Conservation (phyloP, 192 early-diverging fungal species). For the Piromyces sp. region DNA sequence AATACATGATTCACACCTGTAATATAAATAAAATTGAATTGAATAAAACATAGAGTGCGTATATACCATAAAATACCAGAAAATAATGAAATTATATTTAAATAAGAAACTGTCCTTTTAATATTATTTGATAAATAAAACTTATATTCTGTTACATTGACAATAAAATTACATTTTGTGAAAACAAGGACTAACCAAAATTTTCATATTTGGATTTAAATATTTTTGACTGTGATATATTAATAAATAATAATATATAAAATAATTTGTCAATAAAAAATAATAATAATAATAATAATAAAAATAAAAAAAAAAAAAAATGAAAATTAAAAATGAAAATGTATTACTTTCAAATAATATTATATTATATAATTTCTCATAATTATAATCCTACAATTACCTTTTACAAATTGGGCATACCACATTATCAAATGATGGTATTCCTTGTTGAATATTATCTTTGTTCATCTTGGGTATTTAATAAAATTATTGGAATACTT, state of each 20-base stretch:
- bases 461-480: background rate
- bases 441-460: background rate
- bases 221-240: constrained; percentile 26
- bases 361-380: too few species aligned
- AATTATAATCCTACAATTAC: background rate
- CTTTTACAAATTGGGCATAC: background rate
- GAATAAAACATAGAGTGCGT: too few species aligned
- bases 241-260: background rate
- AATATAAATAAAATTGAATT: too few species aligned
- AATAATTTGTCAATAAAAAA: too few species aligned
- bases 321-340: too few species aligned
- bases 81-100: too few species aligned
- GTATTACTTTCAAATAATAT: too few species aligned
- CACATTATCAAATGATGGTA: background rate
- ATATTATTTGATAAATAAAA: too few species aligned
- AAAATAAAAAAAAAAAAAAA: too few species aligned
- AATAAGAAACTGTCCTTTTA: too few species aligned
- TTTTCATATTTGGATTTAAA: constrained; percentile 66
- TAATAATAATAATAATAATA: background rate
- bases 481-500: background rate
- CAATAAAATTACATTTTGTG: constrained; percentile 59
- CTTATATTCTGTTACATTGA: too few species aligned
- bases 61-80: too few species aligned
- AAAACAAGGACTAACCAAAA: constrained; percentile 85
- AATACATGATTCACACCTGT: constrained; percentile 81